Base-by-base conservation (phyloP, 345 rosid genomes). In the Zanthoxylum bungeanum region DNA sequence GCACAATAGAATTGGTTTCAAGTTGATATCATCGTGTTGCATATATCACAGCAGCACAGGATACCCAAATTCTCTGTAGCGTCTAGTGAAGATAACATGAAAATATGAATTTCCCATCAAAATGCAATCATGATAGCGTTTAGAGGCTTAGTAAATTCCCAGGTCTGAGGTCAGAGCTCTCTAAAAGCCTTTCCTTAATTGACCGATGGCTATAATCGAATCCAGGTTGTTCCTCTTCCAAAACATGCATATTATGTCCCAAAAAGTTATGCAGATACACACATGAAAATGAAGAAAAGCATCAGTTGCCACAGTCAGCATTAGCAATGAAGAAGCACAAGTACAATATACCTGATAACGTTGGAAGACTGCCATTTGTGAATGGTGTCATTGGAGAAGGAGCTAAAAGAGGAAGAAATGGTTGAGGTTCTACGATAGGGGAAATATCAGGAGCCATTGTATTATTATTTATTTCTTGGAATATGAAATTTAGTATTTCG, bases 341-440 rank as follows among this genome's bases (percentile, higher is more conserved):
- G n/a, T 7, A 70, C 56, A 28, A 21, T 10, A 4, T 74, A 87
- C 91, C 91, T 79, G 91, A 87, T 64, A 87, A 73, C 58, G 58
- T 67, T 61, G 91, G 91, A 52, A 75, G 42, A 49, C 81, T 77
- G 69, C 46, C 67, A 42, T 81, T 84, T 37, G 80, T 77, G 65
- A 73, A 81, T 53, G 87, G 85, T 63, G 72, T 75, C 80, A 84
- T 60, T 8, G 88, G 88, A 62, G 88, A 81, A 77, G 88, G 88
- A 60, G 91, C 88, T n/a, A 83, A 75, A 79, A 76, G 73, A 69
- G 91, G 91, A 40, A 84, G 84, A 77, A 87, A 78, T 1, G 91
- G 88, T 67, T 79, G 85, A 72, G 80, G 80, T 39, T 73, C 76
- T 44, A 21, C 59, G 30, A 71, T 64, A 2, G 83, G 78, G 24